Conservation (phyloP, 768 basidiomycete genomes). For the Leucocoprinus sp. region DNA sequence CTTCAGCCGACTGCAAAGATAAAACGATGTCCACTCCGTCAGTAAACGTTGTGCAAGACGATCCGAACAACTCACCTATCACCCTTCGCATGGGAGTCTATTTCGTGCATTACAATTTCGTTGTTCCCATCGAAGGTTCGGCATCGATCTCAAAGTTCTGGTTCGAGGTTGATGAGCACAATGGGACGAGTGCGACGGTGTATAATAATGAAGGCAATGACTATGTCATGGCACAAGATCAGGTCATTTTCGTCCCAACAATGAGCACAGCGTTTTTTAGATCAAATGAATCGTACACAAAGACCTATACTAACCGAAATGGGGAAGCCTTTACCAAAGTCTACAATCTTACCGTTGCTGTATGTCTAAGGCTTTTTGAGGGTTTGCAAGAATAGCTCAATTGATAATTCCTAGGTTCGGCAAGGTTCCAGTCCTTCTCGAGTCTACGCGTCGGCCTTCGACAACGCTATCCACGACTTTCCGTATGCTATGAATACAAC, state of each 20-base stretch:
- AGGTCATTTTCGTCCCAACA: conserved; percentile 34
- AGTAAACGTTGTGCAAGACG: conserved; percentile 22
- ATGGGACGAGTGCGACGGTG: conserved; percentile 27
- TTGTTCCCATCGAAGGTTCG: conserved; percentile 30
- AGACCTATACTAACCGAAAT: conserved; percentile 19
- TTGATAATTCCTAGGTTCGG: conserved; percentile 15
- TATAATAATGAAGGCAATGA: conserved; percentile 35
- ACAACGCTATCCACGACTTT: conserved; percentile 24
- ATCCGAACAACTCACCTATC: conserved; percentile 29
- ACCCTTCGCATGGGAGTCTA: conserved; percentile 25
- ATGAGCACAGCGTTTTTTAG: conserved; percentile 23
- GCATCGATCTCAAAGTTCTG: conserved; percentile 41
- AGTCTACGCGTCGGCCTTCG: conserved; percentile 26
- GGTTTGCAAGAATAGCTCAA: neutral
- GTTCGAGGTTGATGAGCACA: conserved; percentile 39
- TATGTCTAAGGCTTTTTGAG: conserved; percentile 10
- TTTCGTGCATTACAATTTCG: conserved; percentile 35
- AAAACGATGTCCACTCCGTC: conserved; percentile 25
- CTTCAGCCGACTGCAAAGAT: conserved; percentile 24
- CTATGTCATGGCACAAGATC: conserved; percentile 36
- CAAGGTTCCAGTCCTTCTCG: conserved; percentile 22
- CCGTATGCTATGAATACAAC: conserved; percentile 21
- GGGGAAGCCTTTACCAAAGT: conserved; percentile 17
- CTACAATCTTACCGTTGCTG: conserved; percentile 21
- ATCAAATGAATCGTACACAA: conserved; percentile 18